Conservation (phyloP, 768 basidiomycete genomes). For the Mycena venus region DNA sequence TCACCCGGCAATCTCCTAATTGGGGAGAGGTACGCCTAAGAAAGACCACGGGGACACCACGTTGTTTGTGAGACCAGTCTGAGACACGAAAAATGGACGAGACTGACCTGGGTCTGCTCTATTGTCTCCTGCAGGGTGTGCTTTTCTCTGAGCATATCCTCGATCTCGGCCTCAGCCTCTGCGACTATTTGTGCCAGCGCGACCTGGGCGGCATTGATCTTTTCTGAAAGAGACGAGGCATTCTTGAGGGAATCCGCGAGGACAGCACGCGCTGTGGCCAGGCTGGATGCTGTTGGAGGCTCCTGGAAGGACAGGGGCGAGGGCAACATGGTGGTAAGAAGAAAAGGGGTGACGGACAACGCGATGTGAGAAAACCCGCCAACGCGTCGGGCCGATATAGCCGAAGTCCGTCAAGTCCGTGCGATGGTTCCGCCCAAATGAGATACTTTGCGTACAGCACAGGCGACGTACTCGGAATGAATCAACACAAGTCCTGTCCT, state of each 20-base stretch:
- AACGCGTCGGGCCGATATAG: slow-evolving; percentile 10
- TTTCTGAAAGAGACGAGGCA: slow-evolving; percentile 48
- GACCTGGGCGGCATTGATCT: slow-evolving; percentile 67
- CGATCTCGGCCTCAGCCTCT: slow-evolving; percentile 67
- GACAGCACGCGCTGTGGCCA: slow-evolving; percentile 26
- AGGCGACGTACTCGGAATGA: too few relatives aligned
- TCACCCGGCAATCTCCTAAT: slow-evolving; percentile 80
- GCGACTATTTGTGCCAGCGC: slow-evolving; percentile 70
- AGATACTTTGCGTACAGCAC: too few relatives aligned
- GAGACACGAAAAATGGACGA: neutral
- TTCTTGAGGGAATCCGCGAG: slow-evolving; percentile 32
- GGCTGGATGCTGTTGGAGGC: slow-evolving; percentile 13
- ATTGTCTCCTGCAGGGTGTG: slow-evolving; percentile 62
- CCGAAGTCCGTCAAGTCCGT: too few relatives aligned
- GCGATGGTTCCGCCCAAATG: too few relatives aligned
- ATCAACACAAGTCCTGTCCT: too few relatives aligned
- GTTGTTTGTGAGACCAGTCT: neutral
- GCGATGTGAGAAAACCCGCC: slow-evolving; percentile 22
- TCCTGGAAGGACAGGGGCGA: slow-evolving; percentile 17
- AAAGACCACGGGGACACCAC: slow-evolving; percentile 23
- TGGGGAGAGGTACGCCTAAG: slow-evolving; percentile 76
- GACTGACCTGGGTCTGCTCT: slow-evolving; percentile 49
- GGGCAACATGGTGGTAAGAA: slow-evolving; percentile 21
- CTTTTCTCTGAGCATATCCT: slow-evolving; percentile 65
- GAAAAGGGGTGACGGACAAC: slow-evolving; percentile 5